Conservation (phyloP, 2,329 filamentous ascomycete genomes). For the Talaromyces islandicus region DNA sequence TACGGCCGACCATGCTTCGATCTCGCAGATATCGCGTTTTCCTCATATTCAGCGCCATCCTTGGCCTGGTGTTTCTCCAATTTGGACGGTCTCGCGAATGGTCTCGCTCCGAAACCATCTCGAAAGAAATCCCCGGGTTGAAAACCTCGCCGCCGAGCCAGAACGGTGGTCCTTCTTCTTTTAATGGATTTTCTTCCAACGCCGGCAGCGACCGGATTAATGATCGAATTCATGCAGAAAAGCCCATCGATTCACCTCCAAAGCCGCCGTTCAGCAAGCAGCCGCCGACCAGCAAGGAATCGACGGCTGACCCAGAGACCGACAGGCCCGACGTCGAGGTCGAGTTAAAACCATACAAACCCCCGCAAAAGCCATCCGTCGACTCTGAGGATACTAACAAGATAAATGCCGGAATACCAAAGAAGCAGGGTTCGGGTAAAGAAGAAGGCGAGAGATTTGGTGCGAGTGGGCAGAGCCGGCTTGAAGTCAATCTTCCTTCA, state of each 20-base stretch:
- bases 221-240: neutral
- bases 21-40: conserved; percentile 43
- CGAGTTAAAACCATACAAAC: neutral
- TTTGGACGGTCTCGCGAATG: conserved; percentile 43
- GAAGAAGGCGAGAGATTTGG: neutral
- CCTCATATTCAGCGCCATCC: conserved; percentile 38
- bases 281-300: neutral
- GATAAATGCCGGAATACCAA: neutral
- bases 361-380: neutral
- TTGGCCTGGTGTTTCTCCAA: conserved; percentile 44
- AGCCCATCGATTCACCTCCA: neutral
- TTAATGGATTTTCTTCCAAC: conserved; percentile 7
- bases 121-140: conserved; percentile 10
- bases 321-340: neutral
- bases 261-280: neutral
- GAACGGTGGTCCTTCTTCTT: conserved; percentile 10
- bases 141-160: conserved; percentile 10
- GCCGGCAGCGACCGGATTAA: neutral
- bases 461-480: neutral
- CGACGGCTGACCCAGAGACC: neutral
- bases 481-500: conserved; percentile 11
- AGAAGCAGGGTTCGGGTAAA: neutral
- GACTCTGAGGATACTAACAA: neutral
- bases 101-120: conserved; percentile 14
- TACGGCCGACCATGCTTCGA: conserved; percentile 36